Base-by-base conservation (phyloP, 2,329 filamentous ascomycete species). In the Zasmidium citrigriseum region DNA sequence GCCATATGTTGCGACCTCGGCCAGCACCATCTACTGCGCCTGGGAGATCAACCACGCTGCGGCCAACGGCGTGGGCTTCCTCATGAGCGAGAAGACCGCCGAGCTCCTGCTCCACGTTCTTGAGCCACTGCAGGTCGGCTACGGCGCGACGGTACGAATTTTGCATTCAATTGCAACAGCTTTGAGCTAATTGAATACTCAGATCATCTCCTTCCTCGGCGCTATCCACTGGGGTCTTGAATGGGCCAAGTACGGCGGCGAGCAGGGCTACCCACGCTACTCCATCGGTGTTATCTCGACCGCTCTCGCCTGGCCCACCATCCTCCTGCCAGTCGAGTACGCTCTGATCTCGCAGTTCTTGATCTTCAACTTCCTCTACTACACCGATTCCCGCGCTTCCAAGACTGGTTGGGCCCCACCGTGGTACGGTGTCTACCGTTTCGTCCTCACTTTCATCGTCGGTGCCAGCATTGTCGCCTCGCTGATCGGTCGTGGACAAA, bases 151-250 rank as follows among this genome's bases (percentile, higher is more conserved):
- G 58, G 86, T 89, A 79, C 74, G 86, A 82, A 52, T 27, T 27
- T 11, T 21, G 23, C 16, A 11, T 22, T 45, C 4, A 52, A 52
- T 12, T 3, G 12, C 12, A 12, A 23, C 25, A 20, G 4, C 50
- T 62, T n/a, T n/a, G n/a, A n/a, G n/a, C n/a, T n/a, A n/a, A n/a
- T n/a, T n/a, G n/a, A n/a, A n/a, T n/a, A n/a, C n/a, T n/a, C n/a
- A 89, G 86, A 95, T 96, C 68, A 89, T 96, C 68, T 96, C 92
- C 24, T 97, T 96, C 81, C 84, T 97, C 1, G 93, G 93, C 46
- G 93, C 93, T 29, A 87, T 96, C 69, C 93, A 97, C 76, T 97
- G 93, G 89, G 93, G 93, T 56, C 82, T 96, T 18, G 92, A 96
- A 76, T 96, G 88, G 74, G 89, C 89, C 52, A 79, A 88, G 77